Evolutionary conservation across 176 grass and related monocot species (phyloP).

Genomic region (Oryza longistaminata): DNA sequence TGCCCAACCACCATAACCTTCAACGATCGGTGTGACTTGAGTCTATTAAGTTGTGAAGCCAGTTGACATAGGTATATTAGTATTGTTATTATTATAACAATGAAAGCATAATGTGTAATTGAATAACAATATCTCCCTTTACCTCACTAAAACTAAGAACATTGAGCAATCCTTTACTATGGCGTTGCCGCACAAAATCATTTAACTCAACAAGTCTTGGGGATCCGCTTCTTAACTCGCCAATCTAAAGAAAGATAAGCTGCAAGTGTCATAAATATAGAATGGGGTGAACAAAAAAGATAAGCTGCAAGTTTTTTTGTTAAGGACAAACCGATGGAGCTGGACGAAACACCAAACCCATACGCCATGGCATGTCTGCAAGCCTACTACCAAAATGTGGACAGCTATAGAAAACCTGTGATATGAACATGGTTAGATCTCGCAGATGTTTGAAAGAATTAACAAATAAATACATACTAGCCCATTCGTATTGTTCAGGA

Average conservation of each 20-base stretch:
- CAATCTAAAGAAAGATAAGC: conserved; percentile 55
- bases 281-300: not conserved
- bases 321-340: conserved; percentile 73
- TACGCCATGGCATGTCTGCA: conserved; percentile 98
- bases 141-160: conserved; percentile 99
- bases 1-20: conserved; percentile 99
- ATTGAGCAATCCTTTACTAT: conserved; percentile 76
- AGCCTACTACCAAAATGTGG: conserved; percentile 99
- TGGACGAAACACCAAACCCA: conserved; percentile 93
- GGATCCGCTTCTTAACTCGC: conserved; percentile 92
- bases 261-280: conserved; percentile 10
- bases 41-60: conserved; percentile 53
- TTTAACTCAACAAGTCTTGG: conserved; percentile 91
- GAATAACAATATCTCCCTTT: conserved; percentile 18
- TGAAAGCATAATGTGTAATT: not conserved
- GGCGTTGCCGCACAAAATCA: conserved; percentile 68
- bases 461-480: conserved; percentile 55
- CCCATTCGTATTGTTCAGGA: conserved; percentile 82
- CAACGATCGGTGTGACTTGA: conserved; percentile 94
- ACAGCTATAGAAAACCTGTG: conserved; percentile 94
- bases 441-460: conserved; percentile 25
- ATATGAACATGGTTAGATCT: conserved; percentile 37
- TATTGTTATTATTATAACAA: not conserved
- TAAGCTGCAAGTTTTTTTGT: conserved; percentile 14
- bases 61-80: conserved; percentile 39